Conservation (phyloP, 441 rosid genomes). For the Omphalea diandra region DNA sequence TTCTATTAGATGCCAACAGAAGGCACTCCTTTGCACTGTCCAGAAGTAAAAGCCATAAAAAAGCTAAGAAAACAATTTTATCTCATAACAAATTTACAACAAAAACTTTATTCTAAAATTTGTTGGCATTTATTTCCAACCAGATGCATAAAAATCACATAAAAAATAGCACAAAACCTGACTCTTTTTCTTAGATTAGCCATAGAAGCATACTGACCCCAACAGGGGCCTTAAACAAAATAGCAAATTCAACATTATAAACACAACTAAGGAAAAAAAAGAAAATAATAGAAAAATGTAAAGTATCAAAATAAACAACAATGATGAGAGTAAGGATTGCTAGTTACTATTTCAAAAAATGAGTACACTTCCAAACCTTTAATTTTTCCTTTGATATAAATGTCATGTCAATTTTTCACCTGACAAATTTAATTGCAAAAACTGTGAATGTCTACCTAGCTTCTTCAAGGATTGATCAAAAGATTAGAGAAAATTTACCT, state of each 20-base stretch:
- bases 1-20: neutral
- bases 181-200: neutral
- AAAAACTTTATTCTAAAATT: neutral
- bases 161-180: neutral
- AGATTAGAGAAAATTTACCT: slow-evolving; percentile 44
- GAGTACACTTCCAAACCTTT: neutral
- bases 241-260: neutral
- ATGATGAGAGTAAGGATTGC: neutral
- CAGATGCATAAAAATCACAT: neutral
- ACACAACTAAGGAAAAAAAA: neutral
- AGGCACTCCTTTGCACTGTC: neutral
- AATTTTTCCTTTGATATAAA: neutral
- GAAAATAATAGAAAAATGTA: neutral
- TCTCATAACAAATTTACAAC: neutral
- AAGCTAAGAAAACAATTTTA: neutral
- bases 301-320: neutral
- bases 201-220: neutral
- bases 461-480: neutral
- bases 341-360: neutral
- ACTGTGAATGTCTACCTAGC: neutral
- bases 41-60: neutral
- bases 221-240: neutral
- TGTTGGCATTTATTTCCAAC: neutral
- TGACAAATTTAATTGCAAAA: slow-evolving; percentile 11
- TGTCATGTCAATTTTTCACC: slow-evolving; percentile 9